Conservation (phyloP, 139 green algal species). For the Bryopsis sp. region DNA sequence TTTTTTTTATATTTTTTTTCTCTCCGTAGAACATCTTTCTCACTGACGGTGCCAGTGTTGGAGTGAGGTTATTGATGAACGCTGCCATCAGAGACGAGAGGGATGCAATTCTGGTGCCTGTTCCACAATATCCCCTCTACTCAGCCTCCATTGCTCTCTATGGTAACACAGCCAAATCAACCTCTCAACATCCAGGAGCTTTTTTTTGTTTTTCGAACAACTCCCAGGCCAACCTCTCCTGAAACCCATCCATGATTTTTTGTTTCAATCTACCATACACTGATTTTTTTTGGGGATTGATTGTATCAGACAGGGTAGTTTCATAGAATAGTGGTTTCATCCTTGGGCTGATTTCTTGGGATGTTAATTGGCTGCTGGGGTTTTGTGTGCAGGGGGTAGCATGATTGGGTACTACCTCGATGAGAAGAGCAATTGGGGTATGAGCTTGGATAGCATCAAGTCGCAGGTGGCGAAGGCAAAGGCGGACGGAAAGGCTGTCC, state of each 20-base stretch:
- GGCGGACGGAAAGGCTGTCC: slow-evolving; percentile 47
- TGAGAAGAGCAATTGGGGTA: slow-evolving; percentile 52
- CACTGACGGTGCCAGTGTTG: slow-evolving; percentile 73
- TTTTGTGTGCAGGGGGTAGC: slow-evolving; percentile 34
- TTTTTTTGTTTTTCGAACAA: no score
- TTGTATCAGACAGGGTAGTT: no score
- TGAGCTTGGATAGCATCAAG: slow-evolving; percentile 22
- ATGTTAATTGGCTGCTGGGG: not conserved
- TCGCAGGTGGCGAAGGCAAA: slow-evolving; percentile 31
- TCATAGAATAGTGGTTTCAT: no score
- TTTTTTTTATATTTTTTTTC: no score
- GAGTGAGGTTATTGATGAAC: slow-evolving; percentile 57
- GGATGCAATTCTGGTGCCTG: slow-evolving; percentile 61
- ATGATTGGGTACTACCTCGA: slow-evolving; percentile 67
- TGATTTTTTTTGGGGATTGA: no score
- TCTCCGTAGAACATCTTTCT: slow-evolving; percentile 67
- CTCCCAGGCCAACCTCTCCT: no score
- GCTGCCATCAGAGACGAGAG: slow-evolving; percentile 49
- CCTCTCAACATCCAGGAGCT: no score
- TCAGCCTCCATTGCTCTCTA: slow-evolving; percentile 73
- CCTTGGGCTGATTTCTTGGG: no score
- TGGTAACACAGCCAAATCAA: no score
- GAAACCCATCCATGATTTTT: no score
- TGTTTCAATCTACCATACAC: no score
- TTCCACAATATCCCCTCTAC: slow-evolving; percentile 90